phyloP scores from a whole-genome alignment of 176 grass and related monocot species.

The Carex parvula region DNA sequence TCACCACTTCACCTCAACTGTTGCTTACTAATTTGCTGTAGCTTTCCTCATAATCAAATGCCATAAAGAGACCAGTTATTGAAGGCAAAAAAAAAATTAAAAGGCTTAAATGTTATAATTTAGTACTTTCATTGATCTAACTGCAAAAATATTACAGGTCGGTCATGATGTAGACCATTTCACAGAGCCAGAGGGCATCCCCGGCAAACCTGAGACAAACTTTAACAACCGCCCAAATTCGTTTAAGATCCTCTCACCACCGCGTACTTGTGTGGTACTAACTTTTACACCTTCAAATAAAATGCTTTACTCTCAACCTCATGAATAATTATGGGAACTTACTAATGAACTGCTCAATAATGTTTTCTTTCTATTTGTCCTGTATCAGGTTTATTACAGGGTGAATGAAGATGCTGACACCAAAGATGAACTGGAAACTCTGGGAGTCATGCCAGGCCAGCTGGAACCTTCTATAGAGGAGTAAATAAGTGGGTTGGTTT shows the following conservation, averaged over 20 bases:
- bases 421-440: neutral
- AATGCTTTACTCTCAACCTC: conserved; percentile 1
- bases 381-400: conserved; percentile 43
- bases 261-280: conserved; percentile 90
- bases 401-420: conserved; percentile 44
- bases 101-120: neutral
- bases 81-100: neutral
- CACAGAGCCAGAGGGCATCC: conserved; percentile 75
- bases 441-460: neutral
- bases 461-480: neutral
- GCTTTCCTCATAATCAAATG: neutral
- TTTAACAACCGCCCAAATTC: conserved; percentile 98
- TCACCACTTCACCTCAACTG: neutral
- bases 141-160: conserved; percentile 38
- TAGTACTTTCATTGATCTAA: neutral
- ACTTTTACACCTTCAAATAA: conserved; percentile 10
- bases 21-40: neutral
- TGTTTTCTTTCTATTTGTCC: neutral
- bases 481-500: neutral
- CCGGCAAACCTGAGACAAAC: conserved; percentile 86
- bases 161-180: conserved; percentile 81
- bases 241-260: conserved; percentile 82
- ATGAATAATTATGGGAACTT: neutral
- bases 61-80: neutral
- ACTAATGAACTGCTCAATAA: conserved; percentile 18